Evolutionary conservation across 208 protist species (phyloP).

Genomic region (Acanthamoeba healyi): DNA sequence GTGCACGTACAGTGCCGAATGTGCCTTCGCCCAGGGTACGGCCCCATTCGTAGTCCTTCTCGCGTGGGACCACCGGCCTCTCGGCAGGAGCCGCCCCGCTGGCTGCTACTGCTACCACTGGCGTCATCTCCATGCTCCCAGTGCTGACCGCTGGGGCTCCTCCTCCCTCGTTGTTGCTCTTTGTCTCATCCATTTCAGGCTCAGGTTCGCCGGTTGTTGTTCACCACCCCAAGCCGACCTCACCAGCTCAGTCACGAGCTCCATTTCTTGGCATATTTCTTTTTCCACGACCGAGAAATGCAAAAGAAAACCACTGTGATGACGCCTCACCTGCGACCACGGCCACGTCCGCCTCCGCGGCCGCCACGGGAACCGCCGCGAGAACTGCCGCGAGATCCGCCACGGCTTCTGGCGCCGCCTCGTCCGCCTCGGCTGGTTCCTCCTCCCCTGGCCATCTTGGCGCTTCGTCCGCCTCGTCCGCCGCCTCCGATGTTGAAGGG

Average conservation of each 20-base stretch:
- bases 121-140: not conserved
- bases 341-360: not conserved
- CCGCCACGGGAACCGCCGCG: not conserved
- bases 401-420: not conserved
- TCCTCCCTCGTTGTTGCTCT: not conserved
- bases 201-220: too few relatives aligned
- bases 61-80: not conserved
- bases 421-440: not conserved
- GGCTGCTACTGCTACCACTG: not conserved
- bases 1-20: slow-evolving; percentile 1
- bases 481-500: slow-evolving; percentile 49
- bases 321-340: not conserved
- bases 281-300: too few relatives aligned
- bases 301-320: not conserved
- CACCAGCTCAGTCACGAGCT: too few relatives aligned
- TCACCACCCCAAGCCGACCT: too few relatives aligned
- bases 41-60: slow-evolving; percentile 60
- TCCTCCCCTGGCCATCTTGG: not conserved
- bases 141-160: not conserved
- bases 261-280: too few relatives aligned
- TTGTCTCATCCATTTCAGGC: not conserved
- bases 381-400: not conserved
- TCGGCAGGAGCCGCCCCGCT: not conserved
- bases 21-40: slow-evolving; percentile 1
- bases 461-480: not conserved